Base-by-base conservation (phyloP, 768 basidiomycete genomes). In the Sporobolomyces phaffii region DNA sequence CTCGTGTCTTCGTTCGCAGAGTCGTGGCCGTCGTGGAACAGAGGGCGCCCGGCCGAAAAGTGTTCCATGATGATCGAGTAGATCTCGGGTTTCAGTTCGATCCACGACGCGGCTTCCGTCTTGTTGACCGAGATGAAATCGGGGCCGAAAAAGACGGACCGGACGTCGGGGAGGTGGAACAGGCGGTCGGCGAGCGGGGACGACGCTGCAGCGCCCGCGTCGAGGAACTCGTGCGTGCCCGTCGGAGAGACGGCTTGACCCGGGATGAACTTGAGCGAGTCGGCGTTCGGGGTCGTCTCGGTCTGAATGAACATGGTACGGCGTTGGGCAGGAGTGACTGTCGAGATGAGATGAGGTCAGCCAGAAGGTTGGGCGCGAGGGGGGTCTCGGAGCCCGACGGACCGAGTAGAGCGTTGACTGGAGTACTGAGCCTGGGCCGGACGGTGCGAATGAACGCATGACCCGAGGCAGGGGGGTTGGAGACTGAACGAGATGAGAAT, bases 71-170 rank as follows among this genome's bases (percentile, higher is more conserved):
- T 82, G 62, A 86, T 85, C 20, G 91, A 88, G 76, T 97, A 99
- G 49, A 98, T 85, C 80, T 99, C 96, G 26, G 96, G 96, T 77
- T 99, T 99, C 72, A 98, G 78, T 50, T 94, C 84, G 1, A 87
- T 78, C 96, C 96, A 99, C 17, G 85, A 79, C 73, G 85, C 84
- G 76, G 90, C 90, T 51, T 85, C 82, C 73, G 89, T 86, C 79
- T 98, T 98, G 44, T 90, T 90, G 43, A 98, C 88, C 5, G 91
- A 93, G 75, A 99, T 91, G 75, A 99, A 99, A 79, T 99, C 96
- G 9, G 96, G 96, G 0, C 96, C 96, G 76, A 90, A 99, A 77
- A 98, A 97, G 31, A 98, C 84, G 49, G 82, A 83, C 38, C 83
- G 84, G 60, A 99, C 88, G 57, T 96, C 96, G 50, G 94, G 88